Evolutionary conservation across 352 stramenopile genomes (phyloP), one percentile per base, ranked within the genome.

Genomic region (Phytophthora pinifolia): DNA sequence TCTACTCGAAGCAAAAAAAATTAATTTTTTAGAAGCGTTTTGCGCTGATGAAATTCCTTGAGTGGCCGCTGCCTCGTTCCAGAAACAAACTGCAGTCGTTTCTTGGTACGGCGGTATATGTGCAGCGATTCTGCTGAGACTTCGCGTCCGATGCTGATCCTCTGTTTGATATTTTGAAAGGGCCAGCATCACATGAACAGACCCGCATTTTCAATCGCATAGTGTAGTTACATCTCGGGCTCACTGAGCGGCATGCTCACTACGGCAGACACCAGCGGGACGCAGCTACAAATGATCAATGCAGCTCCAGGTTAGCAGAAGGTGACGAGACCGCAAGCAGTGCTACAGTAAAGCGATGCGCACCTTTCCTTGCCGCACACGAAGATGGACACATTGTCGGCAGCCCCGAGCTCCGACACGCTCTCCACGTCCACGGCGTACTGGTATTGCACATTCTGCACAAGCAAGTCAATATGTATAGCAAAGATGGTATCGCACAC

Each of bases 211-310:
- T n/a, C n/a, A n/a, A n/a, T 27, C 9, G 20, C 3, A 3, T 3
- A 25, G 20, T 39, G 27, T 6, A 17, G 1, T 52, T 72, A 89
- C 27, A 88, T 38, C 18, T 89, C 78, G 3, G 70, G 62, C 39
- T 94, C 84, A 46, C 80, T 89, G 29, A 92, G 66, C 6, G 84
- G 84, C 79, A 94, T 92, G 57, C 81, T 92, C 29, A 94, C 76
- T 17, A 87, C 78, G 0, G 84, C 84, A 6, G 83, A 91, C 13
- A 92, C 79, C 15, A 94, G 65, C 4, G 84, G 84, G 20, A 94
- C 75, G 41, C 76, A 90, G 58, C 84, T 93, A 30, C 5, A 54
- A 34, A 15, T 13, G 2, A 46, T 20, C 14, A 31, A 30, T 4
- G 39, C 20, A 44, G 6, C 20, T 36, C 17, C 42, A 30, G 13